Base-by-base conservation (phyloP, 257 asterid species). In the Solanum peruvianum region DNA sequence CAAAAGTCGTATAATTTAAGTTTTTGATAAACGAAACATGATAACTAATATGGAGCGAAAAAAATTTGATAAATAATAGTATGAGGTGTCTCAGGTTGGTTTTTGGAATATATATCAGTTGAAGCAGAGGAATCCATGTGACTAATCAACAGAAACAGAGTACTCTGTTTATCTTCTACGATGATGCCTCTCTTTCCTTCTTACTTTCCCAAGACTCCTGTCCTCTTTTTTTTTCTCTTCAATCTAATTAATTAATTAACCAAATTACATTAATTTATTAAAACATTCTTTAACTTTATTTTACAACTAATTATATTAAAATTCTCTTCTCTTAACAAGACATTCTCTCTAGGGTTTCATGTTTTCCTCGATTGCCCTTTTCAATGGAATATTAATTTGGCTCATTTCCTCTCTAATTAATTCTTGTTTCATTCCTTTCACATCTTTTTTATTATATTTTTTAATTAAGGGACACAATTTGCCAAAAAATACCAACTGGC, bases 41-140 rank as follows among this genome's bases (percentile, higher is more conserved):
- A n/a, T 11, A 64, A 64, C 35, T 64, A n/a, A 25, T 64, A 64
- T 25, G 0, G 1, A 8, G 33, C 33, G 33, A 2, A 31, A 31
- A 31, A 31, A 31, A 31, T 2, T 31, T 3, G 33, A 31, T 3
- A 71, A 33, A 31, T 8, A 77, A 23, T 80, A 45, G 41, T 78
- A 44, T 45, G 69, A 27, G 45, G 44, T 80, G 85, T 20, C 39
- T 49, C 69, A 80, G 85, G 45, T 81, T 29, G 85, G 85, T 81
- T 31, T 81, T 81, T 81, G 69, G 85, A 29, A 81, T 81, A 49
- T 49, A 81, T 49, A 80, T 80, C 67, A 80, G 85, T 25, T 27
- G 69, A 71, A 85, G 64, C 87, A 85, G 81, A 85, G 87, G 87
- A 85, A 85, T 25, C 87, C 87, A 85, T 85, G 87, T 85, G 87